Evolutionary conservation across 1,139 yeast species (phyloP).

Genomic region (Yamadazyma aaseri): DNA sequence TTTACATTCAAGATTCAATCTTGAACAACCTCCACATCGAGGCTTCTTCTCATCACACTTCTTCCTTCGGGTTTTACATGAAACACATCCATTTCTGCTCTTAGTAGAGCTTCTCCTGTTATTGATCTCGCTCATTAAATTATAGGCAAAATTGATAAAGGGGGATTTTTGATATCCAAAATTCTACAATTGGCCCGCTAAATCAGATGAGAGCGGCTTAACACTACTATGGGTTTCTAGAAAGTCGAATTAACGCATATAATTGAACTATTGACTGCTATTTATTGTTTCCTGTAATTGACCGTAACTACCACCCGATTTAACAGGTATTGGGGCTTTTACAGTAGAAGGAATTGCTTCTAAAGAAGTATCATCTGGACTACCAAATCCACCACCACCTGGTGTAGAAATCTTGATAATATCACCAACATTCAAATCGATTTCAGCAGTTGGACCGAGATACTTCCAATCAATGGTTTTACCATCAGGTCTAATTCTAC

Average conservation of each 20-base stretch:
- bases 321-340: constrained; percentile 4
- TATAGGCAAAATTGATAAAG: no score
- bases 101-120: constrained; percentile 4
- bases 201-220: no score
- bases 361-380: constrained; percentile 6
- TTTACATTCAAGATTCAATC: constrained; percentile 51
- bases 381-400: constrained; percentile 57
- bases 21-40: constrained; percentile 53
- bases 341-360: background rate
- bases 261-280: constrained; percentile 12
- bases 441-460: constrained; percentile 22
- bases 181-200: no score
- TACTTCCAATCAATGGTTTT: constrained; percentile 21
- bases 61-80: constrained; percentile 69
- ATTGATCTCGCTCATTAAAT: no score
- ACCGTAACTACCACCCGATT: constrained; percentile 16
- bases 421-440: constrained; percentile 34
- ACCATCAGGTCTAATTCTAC: constrained; percentile 26
- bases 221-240: no score
- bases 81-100: constrained; percentile 56
- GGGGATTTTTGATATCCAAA: no score
- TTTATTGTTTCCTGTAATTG: constrained; percentile 14
- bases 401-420: constrained; percentile 47
- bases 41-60: constrained; percentile 69
- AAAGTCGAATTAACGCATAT: no score